Percentiles rank a stretch among this genome's conserved stretches.
These are phyloP conservation scores for Marasmius tenuissimus DNA, from an alignment of 1,284 basidiomycete genomes.

Conservation along the genomic window DNA sequence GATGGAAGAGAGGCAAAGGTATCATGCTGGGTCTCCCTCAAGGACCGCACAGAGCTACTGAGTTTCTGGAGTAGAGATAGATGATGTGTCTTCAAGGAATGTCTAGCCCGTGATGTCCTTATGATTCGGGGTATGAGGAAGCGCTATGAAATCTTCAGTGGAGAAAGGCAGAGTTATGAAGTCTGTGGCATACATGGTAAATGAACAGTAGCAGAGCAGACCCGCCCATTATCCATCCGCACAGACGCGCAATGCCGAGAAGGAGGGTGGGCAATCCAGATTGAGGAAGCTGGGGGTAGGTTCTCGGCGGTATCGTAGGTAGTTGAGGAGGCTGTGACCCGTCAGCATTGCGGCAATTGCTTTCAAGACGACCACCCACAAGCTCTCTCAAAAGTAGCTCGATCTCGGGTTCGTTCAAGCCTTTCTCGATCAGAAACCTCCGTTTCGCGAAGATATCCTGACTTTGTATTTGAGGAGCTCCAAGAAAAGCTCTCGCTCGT, in stretches of 20 bases:
- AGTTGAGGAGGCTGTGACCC: conserved; percentile 44
- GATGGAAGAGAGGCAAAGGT: conserved; percentile 57
- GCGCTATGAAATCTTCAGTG: conserved; percentile 41
- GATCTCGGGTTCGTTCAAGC: conserved; percentile 62
- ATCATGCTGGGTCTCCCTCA: conserved; percentile 54
- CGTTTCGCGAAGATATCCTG: conserved; percentile 60
- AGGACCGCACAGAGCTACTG: conserved; percentile 46
- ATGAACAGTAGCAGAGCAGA: conserved; percentile 56
- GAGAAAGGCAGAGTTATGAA: background rate
- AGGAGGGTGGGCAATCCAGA: conserved; percentile 69
- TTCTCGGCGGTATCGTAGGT: conserved; percentile 65
- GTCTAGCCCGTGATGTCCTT: conserved; percentile 57
- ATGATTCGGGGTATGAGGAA: conserved; percentile 67
- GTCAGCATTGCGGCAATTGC: conserved; percentile 4
- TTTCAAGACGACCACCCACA: conserved; percentile 36
- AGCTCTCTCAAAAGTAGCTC: conserved; percentile 55
- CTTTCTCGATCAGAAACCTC: conserved; percentile 71
- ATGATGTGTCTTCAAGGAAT: conserved; percentile 60
- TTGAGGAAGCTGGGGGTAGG: conserved; percentile 70
- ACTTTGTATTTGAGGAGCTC: conserved; percentile 59
- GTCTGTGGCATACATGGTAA: conserved; percentile 53
- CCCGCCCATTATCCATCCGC: conserved; percentile 68
- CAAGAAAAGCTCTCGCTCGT: conserved; percentile 62
- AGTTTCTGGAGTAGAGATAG: conserved; percentile 52
- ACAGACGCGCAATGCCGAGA: conserved; percentile 55